A percentile compares a stretch with the other conserved stretches of the same genome.
Evolutionary conservation across 352 stramenopile species (phyloP).

Genomic region (Globisporangium nodosum): DNA sequence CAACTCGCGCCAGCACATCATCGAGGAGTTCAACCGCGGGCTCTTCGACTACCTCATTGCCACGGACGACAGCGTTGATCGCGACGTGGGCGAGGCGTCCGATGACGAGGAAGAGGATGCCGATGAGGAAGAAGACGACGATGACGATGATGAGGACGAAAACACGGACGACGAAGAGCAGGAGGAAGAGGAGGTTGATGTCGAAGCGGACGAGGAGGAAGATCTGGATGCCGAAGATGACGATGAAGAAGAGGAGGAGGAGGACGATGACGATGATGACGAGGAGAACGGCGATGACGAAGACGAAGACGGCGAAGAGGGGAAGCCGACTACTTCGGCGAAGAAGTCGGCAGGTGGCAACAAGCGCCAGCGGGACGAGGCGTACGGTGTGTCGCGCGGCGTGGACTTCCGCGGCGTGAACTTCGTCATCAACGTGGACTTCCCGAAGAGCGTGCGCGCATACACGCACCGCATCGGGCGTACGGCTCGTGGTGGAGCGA

Average conservation of each 20-base stretch:
- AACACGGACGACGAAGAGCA: slow-evolving; percentile 36
- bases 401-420: slow-evolving; percentile 98
- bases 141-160: slow-evolving; percentile 28
- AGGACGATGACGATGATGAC: slow-evolving; percentile 30
- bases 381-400: slow-evolving; percentile 96
- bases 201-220: slow-evolving; percentile 31
- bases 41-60: slow-evolving; percentile 99
- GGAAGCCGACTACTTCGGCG: slow-evolving; percentile 8
- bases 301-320: slow-evolving; percentile 28
- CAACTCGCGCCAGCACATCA: slow-evolving; percentile 97
- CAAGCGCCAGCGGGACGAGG: slow-evolving; percentile 73
- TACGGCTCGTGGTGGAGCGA: slow-evolving; percentile 94
- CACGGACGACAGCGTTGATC: slow-evolving; percentile 96
- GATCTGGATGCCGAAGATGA: slow-evolving; percentile 25
- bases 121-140: slow-evolving; percentile 54
- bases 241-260: slow-evolving; percentile 67
- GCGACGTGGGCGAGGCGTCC: slow-evolving; percentile 50
- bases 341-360: slow-evolving; percentile 31
- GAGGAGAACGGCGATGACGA: slow-evolving; percentile 22
- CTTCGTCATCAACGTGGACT: slow-evolving; percentile 99
- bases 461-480: slow-evolving; percentile 99
- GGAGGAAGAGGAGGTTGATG: slow-evolving; percentile 38
- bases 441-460: slow-evolving; percentile 91
- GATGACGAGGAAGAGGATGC: slow-evolving; percentile 70
- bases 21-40: slow-evolving; percentile 93